A percentile compares a stretch with the other conserved stretches of the same genome.
Evolutionary conservation across 352 stramenopile genomes (phyloP).

Genomic region (Detonula confervacea): DNA sequence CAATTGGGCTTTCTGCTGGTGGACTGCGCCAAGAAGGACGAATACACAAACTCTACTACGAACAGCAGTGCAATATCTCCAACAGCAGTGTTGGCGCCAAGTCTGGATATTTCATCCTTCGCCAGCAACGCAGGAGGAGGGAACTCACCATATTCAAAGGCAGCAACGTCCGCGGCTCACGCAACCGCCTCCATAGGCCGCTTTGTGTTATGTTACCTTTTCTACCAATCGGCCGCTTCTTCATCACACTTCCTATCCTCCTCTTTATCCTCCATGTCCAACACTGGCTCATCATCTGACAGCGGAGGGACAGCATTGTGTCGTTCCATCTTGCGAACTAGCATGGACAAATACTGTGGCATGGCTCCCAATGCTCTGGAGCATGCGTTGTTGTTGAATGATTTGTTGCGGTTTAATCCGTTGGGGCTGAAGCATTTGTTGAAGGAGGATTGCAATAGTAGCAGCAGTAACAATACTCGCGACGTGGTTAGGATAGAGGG

Average conservation of each 20-base stretch:
- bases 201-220: constrained; percentile 47
- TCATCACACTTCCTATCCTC: constrained; percentile 26
- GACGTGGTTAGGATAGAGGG: neutral
- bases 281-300: neutral
- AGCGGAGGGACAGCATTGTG: constrained; percentile 37
- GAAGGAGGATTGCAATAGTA: constrained; percentile 17
- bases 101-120: constrained; percentile 33
- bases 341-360: constrained; percentile 47
- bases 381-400: constrained; percentile 44
- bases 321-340: constrained; percentile 44
- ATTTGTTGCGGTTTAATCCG: constrained; percentile 51
- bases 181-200: constrained; percentile 34
- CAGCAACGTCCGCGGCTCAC: constrained; percentile 31
- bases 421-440: constrained; percentile 3
- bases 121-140: neutral
- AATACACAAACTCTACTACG: neutral
- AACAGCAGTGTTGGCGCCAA: constrained; percentile 11
- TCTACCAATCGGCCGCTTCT: constrained; percentile 49
- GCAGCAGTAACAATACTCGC: neutral
- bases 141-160: neutral
- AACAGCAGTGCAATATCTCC: constrained; percentile 8
- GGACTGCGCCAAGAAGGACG: constrained; percentile 58
- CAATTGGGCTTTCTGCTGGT: constrained; percentile 55
- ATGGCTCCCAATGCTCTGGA: constrained; percentile 56
- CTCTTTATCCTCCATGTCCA: constrained; percentile 24